Base-by-base conservation (phyloP, 805 yeast species). In the Osmozyma mogii region DNA sequence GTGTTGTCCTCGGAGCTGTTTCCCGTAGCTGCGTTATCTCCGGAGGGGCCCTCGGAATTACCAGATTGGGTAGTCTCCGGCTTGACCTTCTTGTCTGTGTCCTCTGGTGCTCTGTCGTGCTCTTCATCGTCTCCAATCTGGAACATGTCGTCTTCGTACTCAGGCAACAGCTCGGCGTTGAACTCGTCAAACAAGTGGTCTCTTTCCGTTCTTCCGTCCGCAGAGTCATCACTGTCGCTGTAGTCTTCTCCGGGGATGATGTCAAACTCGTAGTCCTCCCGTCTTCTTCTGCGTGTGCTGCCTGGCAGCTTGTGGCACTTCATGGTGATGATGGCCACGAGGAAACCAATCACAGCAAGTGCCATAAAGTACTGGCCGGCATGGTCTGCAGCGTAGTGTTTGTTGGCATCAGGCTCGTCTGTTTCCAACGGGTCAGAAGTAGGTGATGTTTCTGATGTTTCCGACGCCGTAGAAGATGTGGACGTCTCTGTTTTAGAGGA, bases 191-290 rank as follows among this genome's bases (percentile, higher is more conserved):
- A 66, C 17, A 66, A 40, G 24, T 66, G 40, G 27, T 64, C 65
- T 32, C 67, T 50, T 28, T 58, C 67, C 17, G 11, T 21, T 21
- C 23, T 21, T 6, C n/a, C 7, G 6, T 61, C 70, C 17, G 58
- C 46, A 17, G 61, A 50, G 35, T 58, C 65, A 11, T 56, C 65
- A 29, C 60, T 54, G 29, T 64, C 68, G 27, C 55, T 52, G 38
- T 65, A 65, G 29, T 69, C 75, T 38, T 78, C 82, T 6, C 81
- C 79, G 12, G 77, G 80, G 25, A 82, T 82, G 27, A 81, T 75
- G 47, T 82, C 94, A 47, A 82, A 78, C 48, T 82, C 92, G 45
- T 72, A 78, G 31, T 75, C 74, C 22, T 78, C 85, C 44, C 79
- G 73, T 56, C 87, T 58, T 48, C 81, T 58, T 54, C 84, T 61